Evolutionary conservation across 352 stramenopile genomes (phyloP).

Genomic region (Globisporangium nagaii): DNA sequence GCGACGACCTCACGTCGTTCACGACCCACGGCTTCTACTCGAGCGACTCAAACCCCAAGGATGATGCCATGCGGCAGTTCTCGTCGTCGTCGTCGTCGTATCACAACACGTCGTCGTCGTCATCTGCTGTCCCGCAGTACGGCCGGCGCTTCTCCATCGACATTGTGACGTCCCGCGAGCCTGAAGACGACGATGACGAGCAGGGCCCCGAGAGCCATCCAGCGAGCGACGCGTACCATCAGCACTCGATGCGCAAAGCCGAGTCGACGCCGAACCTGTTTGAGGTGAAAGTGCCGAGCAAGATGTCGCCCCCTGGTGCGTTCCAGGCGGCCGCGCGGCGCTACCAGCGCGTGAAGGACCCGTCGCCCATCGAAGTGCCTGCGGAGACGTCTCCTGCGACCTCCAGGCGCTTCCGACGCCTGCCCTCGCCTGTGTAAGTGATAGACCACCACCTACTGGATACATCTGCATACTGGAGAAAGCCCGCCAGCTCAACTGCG

Average conservation of each 20-base stretch:
- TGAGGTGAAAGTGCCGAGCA: not conserved
- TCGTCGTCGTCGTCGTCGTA: slow-evolving; percentile 6
- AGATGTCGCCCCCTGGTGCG: not conserved
- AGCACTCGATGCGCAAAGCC: not conserved
- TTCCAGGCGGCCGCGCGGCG: not conserved
- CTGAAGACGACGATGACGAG: slow-evolving; percentile 13
- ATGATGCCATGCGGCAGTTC: slow-evolving; percentile 2
- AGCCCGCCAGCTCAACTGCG: too few species aligned
- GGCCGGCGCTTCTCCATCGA: slow-evolving; percentile 6
- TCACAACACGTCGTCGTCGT: slow-evolving; percentile 4
- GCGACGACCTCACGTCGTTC: slow-evolving; percentile 36
- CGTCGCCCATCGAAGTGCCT: not conserved
- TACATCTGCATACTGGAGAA: too few species aligned
- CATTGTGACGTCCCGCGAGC: slow-evolving; percentile 4
- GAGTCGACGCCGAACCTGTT: slow-evolving; percentile 8
- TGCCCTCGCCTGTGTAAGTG: slow-evolving; percentile 8
- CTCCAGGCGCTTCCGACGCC: not conserved
- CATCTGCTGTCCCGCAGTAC: not conserved
- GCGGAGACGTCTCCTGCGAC: not conserved
- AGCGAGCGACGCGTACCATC: not conserved
- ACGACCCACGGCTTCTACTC: slow-evolving; percentile 29
- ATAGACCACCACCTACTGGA: not conserved
- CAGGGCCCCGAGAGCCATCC: not conserved
- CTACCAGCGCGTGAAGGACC: slow-evolving; percentile 2
- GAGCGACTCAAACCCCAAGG: slow-evolving; percentile 4